These are phyloP conservation scores for Plasmodium billcollinsi DNA, from an alignment of 169 alveolate genomes.

Conservation along the genomic window DNA sequence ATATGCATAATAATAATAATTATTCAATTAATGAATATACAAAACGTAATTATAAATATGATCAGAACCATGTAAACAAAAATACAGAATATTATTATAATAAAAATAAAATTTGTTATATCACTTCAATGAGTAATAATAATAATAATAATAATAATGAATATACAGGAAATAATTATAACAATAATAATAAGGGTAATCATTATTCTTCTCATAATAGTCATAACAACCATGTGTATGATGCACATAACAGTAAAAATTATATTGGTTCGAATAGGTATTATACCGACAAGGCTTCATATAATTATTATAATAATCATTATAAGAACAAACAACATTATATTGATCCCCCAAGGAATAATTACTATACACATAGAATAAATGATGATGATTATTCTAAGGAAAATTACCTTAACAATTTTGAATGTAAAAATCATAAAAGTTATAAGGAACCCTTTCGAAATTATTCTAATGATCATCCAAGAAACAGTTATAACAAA, in stretches of 20 bases:
- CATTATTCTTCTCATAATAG: neutral
- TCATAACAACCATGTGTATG: neutral
- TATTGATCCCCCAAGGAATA: too few species aligned
- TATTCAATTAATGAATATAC: slow-evolving; percentile 1
- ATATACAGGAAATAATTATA: neutral
- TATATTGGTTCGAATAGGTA: neutral
- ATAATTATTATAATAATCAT: too few species aligned
- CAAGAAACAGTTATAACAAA: neutral
- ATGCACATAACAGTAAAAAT: neutral
- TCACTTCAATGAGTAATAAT: neutral
- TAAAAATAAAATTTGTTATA: neutral
- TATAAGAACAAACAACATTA: too few species aligned
- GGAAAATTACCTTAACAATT: neutral
- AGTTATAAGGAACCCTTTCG: neutral
- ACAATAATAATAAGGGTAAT: neutral
- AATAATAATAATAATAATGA: neutral
- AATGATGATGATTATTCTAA: neutral
- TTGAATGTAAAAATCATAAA: neutral
- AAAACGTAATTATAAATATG: neutral
- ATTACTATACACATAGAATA: neutral
- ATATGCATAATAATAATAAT: neutral
- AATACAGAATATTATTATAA: neutral
- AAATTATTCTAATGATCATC: neutral
- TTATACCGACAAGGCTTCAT: neutral
- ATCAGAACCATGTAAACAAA: neutral